A percentile compares a stretch with the other conserved stretches of the same genome.
Evolutionary conservation across 73 alveolate species (phyloP).

Genomic region (Paraurostyla sp.): DNA sequence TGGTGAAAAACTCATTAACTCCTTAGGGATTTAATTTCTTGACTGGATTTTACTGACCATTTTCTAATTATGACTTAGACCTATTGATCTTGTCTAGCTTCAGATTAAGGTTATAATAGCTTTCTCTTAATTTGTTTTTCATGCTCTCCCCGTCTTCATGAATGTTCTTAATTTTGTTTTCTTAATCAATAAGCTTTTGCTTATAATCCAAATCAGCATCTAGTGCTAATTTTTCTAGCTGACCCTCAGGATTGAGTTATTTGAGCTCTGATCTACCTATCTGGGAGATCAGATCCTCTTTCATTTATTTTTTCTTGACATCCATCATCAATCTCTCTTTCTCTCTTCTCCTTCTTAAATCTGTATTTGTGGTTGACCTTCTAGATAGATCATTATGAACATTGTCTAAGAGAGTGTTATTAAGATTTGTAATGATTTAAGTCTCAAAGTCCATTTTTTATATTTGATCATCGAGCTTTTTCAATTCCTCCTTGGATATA

Average conservation of each 20-base stretch:
- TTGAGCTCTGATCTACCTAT: conserved; percentile 11
- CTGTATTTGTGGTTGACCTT: not conserved
- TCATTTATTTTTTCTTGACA: conserved; percentile 21
- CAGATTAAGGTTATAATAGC: not conserved
- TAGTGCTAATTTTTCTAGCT: not conserved
- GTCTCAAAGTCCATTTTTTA: conserved; percentile 29
- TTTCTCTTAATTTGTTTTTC: conserved; percentile 22
- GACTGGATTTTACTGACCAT: no score
- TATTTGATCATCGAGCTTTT: conserved; percentile 1
- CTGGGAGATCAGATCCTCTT: not conserved
- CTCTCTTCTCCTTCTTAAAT: conserved; percentile 27
- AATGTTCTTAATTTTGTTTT: not conserved
- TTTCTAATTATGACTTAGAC: not conserved
- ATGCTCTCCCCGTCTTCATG: conserved; percentile 10
- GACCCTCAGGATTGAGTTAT: not conserved
- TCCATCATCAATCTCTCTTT: not conserved
- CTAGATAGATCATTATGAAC: not conserved
- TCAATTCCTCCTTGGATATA: not conserved
- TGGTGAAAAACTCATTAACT: not conserved
- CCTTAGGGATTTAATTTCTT: not conserved
- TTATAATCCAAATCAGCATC: conserved; percentile 7
- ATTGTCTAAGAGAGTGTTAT: not conserved
- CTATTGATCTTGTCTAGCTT: conserved; percentile 18
- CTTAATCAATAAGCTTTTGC: conserved; percentile 13
- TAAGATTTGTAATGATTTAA: not conserved